Evolutionary conservation across 208 protist species (phyloP).

Genomic region (Acanthamoeba sp.): DNA sequence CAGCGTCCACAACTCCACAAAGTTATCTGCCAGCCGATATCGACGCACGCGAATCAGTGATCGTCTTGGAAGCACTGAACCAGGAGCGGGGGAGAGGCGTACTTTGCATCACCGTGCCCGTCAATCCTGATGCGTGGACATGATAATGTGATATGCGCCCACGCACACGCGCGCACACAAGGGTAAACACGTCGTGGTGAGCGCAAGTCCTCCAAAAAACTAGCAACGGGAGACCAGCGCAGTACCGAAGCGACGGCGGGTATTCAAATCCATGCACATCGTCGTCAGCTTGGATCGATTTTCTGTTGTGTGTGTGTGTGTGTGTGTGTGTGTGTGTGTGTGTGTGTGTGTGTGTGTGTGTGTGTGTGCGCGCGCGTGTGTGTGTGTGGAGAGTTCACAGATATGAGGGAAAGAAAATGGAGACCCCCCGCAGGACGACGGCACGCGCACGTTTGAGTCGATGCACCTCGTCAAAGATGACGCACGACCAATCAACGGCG

Average conservation of each 20-base stretch:
- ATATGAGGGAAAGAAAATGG: not conserved
- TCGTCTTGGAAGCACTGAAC: no score
- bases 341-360: not conserved
- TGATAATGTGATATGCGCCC: no score
- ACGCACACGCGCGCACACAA: no score
- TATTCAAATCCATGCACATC: conserved; percentile 50
- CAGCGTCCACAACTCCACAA: conserved; percentile 80
- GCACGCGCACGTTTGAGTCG: conserved; percentile 74
- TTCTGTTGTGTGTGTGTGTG: no score
- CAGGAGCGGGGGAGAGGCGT: not conserved
- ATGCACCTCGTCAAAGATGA: conserved; percentile 82
- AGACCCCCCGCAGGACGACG: no score
- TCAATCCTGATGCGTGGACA: no score
- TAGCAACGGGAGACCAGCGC: no score
- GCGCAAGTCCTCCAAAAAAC: no score
- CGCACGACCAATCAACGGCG: conserved; percentile 71
- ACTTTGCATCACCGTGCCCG: conserved; percentile 82
- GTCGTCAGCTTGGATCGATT: conserved; percentile 72
- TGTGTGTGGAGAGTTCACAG: no score
- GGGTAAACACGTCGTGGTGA: no score
- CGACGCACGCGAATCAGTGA: no score
- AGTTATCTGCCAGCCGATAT: conserved; percentile 63
- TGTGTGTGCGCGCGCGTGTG: not conserved
- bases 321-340: no score
- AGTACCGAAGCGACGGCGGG: conserved; percentile 8